These are phyloP conservation scores for Podila horticola DNA, from an alignment of 192 early-diverging fungal species.

Conservation along the genomic window DNA sequence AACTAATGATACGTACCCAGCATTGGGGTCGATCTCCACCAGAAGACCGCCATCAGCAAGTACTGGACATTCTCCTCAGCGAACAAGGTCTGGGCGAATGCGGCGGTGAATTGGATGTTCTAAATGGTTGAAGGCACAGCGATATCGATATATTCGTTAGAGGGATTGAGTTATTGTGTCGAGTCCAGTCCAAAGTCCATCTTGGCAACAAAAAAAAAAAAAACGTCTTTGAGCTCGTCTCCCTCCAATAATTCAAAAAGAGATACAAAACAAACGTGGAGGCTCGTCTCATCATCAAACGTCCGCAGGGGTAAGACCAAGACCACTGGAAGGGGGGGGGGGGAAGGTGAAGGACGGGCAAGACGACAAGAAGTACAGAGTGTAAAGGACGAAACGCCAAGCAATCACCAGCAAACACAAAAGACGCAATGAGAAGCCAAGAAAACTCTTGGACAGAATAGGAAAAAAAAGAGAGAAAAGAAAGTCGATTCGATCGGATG, in stretches of 20 bases:
- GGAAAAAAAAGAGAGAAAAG: too few species aligned
- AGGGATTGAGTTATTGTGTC: neutral
- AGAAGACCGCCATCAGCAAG: conserved; percentile 73
- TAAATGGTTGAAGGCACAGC: conserved; percentile 17
- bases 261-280: too few species aligned
- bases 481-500: too few species aligned
- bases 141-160: too few species aligned
- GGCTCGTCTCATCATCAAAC: too few species aligned
- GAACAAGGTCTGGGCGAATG: conserved; percentile 69
- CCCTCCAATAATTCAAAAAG: too few species aligned
- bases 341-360: neutral
- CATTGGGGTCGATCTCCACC: conserved; percentile 76
- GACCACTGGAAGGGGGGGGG: too few species aligned
- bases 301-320: too few species aligned
- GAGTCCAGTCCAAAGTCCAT: neutral
- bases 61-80: conserved; percentile 85
- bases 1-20: conserved; percentile 56
- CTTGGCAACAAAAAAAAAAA: neutral
- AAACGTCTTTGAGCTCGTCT: neutral
- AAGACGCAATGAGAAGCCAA: too few species aligned
- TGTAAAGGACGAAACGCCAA: neutral
- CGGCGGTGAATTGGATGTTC: conserved; percentile 66
- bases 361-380: too few species aligned
- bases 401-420: neutral
- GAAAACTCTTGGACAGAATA: too few species aligned